Percentiles rank a stretch among this genome's conserved stretches.
Evolutionary conservation across 73 alveolate genomes (phyloP).

Genomic region (Tetrahymena elliotti): DNA sequence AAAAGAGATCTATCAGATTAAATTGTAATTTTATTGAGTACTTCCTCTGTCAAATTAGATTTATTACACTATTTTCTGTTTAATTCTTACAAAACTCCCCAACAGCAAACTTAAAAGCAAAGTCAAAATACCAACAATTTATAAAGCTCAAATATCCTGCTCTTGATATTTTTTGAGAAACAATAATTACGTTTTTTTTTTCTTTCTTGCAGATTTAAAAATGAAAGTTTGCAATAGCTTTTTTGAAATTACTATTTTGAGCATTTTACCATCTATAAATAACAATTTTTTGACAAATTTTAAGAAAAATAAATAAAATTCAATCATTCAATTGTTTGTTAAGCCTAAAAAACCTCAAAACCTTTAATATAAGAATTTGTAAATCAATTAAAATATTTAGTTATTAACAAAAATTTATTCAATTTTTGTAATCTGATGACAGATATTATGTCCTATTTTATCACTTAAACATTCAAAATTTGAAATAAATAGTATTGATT

Average conservation of each 20-base stretch:
- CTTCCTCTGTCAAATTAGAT: not conserved
- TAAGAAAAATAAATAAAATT: not conserved
- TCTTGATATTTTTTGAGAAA: not conserved
- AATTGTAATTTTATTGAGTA: not conserved
- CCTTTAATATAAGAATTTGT: not conserved
- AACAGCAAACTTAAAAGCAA: not conserved
- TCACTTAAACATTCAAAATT: not conserved
- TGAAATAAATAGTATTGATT: not conserved
- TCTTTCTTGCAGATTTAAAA: not conserved
- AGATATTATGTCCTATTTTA: not conserved
- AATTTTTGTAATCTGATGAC: not conserved
- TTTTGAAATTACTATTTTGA: too few species aligned
- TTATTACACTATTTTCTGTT: not conserved
- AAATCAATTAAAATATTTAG: too few species aligned
- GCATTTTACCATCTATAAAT: not conserved
- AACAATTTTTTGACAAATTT: too few species aligned
- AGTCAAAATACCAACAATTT: not conserved
- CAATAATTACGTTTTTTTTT: too few species aligned
- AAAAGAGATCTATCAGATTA: not conserved
- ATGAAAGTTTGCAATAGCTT: not conserved
- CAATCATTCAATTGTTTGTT: not conserved
- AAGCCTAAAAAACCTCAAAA: not conserved
- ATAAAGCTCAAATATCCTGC: not conserved
- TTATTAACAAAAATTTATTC: not conserved
- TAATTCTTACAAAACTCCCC: not conserved